phyloP scores from a whole-genome alignment of 441 rosid species.

The Cnidoscolus chayamansa region DNA sequence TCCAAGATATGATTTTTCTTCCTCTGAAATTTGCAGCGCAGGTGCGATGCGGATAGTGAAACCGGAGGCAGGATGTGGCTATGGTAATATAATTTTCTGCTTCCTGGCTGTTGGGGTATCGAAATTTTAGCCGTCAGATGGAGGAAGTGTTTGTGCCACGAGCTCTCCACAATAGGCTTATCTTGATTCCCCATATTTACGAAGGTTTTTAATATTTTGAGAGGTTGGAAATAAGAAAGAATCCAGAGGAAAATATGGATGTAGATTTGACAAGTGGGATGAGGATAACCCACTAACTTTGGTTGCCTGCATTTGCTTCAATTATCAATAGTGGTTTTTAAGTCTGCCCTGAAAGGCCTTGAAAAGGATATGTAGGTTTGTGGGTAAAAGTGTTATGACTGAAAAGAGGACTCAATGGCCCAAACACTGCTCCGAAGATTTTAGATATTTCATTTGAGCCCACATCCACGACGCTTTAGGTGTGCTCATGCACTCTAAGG shows the following conservation, averaged over 20 bases:
- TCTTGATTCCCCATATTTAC: constrained; percentile 27
- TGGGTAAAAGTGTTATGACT: too few species aligned
- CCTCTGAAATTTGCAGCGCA: background rate
- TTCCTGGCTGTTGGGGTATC: background rate
- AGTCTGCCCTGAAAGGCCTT: too few species aligned
- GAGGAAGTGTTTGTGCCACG: constrained; percentile 36
- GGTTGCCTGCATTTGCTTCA: too few species aligned
- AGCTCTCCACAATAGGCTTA: constrained; percentile 71
- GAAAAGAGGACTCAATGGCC: too few species aligned
- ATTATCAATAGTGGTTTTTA: too few species aligned
- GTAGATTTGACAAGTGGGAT: constrained; percentile 36
- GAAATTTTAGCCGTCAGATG: constrained; percentile 34
- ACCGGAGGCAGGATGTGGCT: background rate
- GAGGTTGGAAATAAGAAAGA: constrained; percentile 8
- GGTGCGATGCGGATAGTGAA: background rate
- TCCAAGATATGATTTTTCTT: background rate
- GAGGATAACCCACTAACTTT: background rate
- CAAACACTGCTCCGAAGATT: too few species aligned
- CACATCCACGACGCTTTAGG: too few species aligned
- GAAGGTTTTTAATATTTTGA: background rate
- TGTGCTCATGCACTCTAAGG: too few species aligned
- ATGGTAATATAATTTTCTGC: background rate
- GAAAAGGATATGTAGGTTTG: too few species aligned
- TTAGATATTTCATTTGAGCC: too few species aligned
- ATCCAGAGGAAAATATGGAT: constrained; percentile 29